Conservation (phyloP, 2,329 filamentous ascomycete genomes). For the Fusarium kyushuense region DNA sequence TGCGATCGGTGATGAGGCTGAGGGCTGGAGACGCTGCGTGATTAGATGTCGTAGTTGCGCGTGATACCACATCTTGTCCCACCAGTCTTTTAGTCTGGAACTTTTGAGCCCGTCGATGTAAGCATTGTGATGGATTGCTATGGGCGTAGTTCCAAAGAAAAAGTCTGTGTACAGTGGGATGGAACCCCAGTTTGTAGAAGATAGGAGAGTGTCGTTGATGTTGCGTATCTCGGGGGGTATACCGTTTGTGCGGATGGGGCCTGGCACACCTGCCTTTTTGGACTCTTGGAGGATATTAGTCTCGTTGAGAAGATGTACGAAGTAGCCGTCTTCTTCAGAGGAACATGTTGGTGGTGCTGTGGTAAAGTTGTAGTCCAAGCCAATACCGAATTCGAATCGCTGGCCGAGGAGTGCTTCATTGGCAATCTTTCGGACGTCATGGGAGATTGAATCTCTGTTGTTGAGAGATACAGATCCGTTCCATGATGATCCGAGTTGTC, state of each 20-base stretch:
- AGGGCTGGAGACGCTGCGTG: conserved; percentile 41
- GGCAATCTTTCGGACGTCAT: conserved; percentile 45
- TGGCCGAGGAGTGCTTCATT: conserved; percentile 46
- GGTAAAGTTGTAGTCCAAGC: conserved; percentile 55
- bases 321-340: conserved; percentile 53
- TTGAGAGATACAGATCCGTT: conserved; percentile 45
- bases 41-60: conserved; percentile 50
- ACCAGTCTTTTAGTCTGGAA: conserved; percentile 52
- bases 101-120: conserved; percentile 51
- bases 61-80: conserved; percentile 55
- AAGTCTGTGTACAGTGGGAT: conserved; percentile 54
- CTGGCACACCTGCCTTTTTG: conserved; percentile 50
- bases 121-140: conserved; percentile 56
- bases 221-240: conserved; percentile 47
- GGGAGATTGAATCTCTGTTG: conserved; percentile 18
- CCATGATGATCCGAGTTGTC: conserved; percentile 49
- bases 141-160: conserved; percentile 53
- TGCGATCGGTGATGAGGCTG: conserved; percentile 36
- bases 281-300: conserved; percentile 44
- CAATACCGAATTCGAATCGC: conserved; percentile 56
- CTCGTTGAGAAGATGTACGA: conserved; percentile 49
- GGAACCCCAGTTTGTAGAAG: conserved; percentile 48
- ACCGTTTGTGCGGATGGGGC: conserved; percentile 46
- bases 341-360: conserved; percentile 55
- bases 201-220: conserved; percentile 30